Evolutionary conservation across 164 flowering plant species (phyloP).

Genomic region (Berberis thunbergii): DNA sequence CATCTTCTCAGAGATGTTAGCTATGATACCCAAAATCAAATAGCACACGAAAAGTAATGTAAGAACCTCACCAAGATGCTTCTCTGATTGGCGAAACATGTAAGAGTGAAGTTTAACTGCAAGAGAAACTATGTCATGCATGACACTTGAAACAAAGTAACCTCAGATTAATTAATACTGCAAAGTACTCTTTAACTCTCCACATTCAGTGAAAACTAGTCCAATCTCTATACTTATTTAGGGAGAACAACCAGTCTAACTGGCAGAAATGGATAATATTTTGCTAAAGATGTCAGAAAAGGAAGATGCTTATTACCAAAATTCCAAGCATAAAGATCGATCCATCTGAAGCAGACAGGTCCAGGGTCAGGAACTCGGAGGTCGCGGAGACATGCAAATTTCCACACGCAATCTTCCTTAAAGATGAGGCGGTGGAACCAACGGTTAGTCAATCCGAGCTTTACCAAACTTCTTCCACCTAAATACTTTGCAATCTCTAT

Average conservation of each 20-base stretch:
- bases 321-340: constrained; percentile 56
- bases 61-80: constrained; percentile 67
- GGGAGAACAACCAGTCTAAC: no score
- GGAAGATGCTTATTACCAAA: constrained; percentile 36
- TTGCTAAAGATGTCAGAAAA: neutral
- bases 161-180: neutral
- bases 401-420: constrained; percentile 82
- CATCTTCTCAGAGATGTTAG: neutral
- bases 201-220: neutral
- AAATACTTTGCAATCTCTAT: constrained; percentile 75
- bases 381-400: constrained; percentile 72
- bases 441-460: constrained; percentile 50
- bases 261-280: no score
- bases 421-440: constrained; percentile 63
- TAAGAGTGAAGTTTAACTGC: constrained; percentile 94
- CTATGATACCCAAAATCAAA: neutral
- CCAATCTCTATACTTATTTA: no score
- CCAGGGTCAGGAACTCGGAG: constrained; percentile 62
- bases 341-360: constrained; percentile 53
- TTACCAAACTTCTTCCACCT: constrained; percentile 69
- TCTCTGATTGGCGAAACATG: constrained; percentile 60
- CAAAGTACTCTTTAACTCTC: neutral
- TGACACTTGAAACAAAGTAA: neutral
- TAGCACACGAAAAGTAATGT: neutral
- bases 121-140: neutral